Evolutionary conservation across 805 yeast species (phyloP), one percentile per base, ranked within the genome.

Genomic region (Myxozyma melibiosi): DNA sequence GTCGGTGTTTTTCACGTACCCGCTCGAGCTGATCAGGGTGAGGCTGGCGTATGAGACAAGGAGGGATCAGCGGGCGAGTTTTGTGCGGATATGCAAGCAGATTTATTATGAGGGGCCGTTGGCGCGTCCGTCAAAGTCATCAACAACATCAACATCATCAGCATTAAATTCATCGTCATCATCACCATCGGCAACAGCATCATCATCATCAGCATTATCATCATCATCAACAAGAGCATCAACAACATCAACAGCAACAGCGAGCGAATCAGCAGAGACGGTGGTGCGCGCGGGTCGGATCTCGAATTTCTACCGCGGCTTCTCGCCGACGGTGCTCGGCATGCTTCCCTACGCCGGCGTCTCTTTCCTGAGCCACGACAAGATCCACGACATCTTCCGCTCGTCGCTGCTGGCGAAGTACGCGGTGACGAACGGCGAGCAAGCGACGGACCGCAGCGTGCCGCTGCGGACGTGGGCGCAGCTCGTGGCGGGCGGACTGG

Each of bases 301-400:
- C 11, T 73, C 81, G 51, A 92, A 91, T 74, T 94, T 91, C 71
- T 94, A 92, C 73, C 79, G 97, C 56, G 99, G 99, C 1, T 94
- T 92, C 72, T 81, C 87, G 6, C 96, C 99, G 18, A 94, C 99
- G 0, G 84, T 94, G 43, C 67, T 91, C 39, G 99, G 99, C 9
- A 91, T 94, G 96, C 78, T 94, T 22, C 99, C 99, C 1, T 94
- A 94, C 70, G 99, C 99, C 0, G 99, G 99, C 9, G 97, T 92
- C 2, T 88, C 97, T 2, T 94, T 94, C 68, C 88, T 90, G 74
- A 88, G 96, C 3, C 98, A 94, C 72, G 99, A 94, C 74, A 70
- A 84, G 55, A 77, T 91, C 56, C 98, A 92, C 72, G 99, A 94
- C 73, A 67, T 91, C 1, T 82, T 94, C 68, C 77, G 96, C 61